A percentile compares a stretch with the other conserved stretches of the same genome.
These are phyloP conservation scores for Cordyceps cicadae DNA, from an alignment of 2,329 filamentous ascomycete species.

Conservation along the genomic window DNA sequence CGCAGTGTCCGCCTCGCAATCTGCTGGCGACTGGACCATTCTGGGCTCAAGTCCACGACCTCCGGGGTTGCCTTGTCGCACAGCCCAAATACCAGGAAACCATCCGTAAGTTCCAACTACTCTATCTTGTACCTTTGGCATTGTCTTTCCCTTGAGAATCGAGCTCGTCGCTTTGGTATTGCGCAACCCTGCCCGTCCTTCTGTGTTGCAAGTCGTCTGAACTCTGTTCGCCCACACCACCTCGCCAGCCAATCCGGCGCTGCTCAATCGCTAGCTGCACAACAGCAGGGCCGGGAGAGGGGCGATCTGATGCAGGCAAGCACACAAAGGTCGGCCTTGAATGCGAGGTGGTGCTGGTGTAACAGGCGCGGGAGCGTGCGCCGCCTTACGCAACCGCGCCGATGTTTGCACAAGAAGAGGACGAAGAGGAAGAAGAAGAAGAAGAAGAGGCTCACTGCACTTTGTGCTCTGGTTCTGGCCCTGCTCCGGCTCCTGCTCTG, in stretches of 20 bases:
- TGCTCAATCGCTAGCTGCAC: not conserved
- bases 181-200: not conserved
- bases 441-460: not conserved
- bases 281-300: not conserved
- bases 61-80: not conserved
- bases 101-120: not conserved
- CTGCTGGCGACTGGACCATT: not conserved
- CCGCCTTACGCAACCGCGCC: not conserved
- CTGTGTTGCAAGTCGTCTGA: not conserved
- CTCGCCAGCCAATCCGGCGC: not conserved
- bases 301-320: constrained; percentile 3
- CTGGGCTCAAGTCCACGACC: not conserved
- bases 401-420: not conserved
- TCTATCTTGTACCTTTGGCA: not conserved
- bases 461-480: too few relatives aligned
- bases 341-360: not conserved
- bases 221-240: not conserved
- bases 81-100: not conserved
- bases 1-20: not conserved
- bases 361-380: not conserved
- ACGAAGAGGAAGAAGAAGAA: too few relatives aligned
- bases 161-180: not conserved
- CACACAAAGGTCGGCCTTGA: not conserved
- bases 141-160: not conserved
- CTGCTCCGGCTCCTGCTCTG: too few relatives aligned